Base-by-base conservation (phyloP, 495 filamentous ascomycete genomes). In the Aspergillus incahuasiensis region DNA sequence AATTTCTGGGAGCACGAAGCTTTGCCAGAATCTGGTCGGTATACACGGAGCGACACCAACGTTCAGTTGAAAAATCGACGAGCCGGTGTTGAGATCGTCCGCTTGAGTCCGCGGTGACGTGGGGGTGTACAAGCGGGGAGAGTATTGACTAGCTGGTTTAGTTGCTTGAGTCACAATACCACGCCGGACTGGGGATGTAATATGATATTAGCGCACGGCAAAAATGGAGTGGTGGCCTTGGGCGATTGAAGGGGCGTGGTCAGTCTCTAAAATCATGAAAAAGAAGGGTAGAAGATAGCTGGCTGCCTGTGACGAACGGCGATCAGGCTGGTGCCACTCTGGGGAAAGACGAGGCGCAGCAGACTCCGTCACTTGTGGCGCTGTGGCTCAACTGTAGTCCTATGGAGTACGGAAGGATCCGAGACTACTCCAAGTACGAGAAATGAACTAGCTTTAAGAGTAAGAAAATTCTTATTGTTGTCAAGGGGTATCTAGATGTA, bases 401-500 rank as follows among this genome's bases (percentile, higher is more conserved):
- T 15, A 2, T 11, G 9, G 8, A 3, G 4, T 28, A 4, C 32
- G 13, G n/a, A n/a, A n/a, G n/a, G n/a, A 7, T 35, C 32, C 19
- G 24, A 12, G 25, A 0, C 25, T 38, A 24, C 8, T 40, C 43
- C 38, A 24, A 30, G 43, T 40, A 40, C 38, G 5, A 18, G 13
- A 18, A 16, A 3, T 16, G 12, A 16, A 22, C 41, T 44, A 44
- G 41, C 11, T 7, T 13, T 40, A 18, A 40, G n/a, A 18, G n/a
- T 18, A 5, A 25, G 18, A 13, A 50, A 35, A 49, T 35, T 48
- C 53, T 50, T 47, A 54, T 24, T 49, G 45, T 30, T 57, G 43
- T 59, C 56, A 63, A 57, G 45, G 63, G 63, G 63, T 65, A 65
- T 65, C 63, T 65, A 65, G 57, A 60, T 60, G 55, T 65, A 65